These are phyloP conservation scores for Pseudodiploospora longispora DNA, from an alignment of 2,329 filamentous ascomycete species.

Conservation along the genomic window DNA sequence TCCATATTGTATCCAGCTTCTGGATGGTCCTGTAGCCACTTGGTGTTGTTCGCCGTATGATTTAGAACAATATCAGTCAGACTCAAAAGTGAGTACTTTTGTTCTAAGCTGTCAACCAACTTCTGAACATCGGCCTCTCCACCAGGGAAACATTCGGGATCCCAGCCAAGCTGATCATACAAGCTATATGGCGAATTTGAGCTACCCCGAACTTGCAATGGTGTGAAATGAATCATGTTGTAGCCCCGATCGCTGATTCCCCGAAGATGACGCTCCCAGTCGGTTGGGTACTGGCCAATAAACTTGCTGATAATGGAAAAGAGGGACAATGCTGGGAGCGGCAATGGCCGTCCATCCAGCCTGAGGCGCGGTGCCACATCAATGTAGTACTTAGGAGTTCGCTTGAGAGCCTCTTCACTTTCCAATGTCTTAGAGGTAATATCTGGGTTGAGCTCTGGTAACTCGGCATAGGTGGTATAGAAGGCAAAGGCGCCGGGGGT, in stretches of 20 bases:
- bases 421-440: conserved; percentile 15
- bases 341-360: conserved; percentile 65
- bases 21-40: conserved; percentile 89
- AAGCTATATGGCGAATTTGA: conserved; percentile 98
- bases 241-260: conserved; percentile 89
- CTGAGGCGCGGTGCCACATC: conserved; percentile 79
- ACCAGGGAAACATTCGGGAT: conserved; percentile 70
- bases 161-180: conserved; percentile 85
- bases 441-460: conserved; percentile 54
- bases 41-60: conserved; percentile 91
- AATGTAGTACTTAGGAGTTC: conserved; percentile 79
- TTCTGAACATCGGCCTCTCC: conserved; percentile 75
- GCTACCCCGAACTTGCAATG: conserved; percentile 75
- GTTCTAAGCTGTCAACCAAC: conserved; percentile 74
- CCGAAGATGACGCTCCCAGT: conserved; percentile 83
- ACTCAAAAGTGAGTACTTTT: conserved; percentile 74
- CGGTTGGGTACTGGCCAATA: conserved; percentile 83
- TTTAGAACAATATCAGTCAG: conserved; percentile 97
- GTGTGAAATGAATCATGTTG: conserved; percentile 99
- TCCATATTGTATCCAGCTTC: conserved; percentile 92
- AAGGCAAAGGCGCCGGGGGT: conserved; percentile 84
- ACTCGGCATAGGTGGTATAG: conserved; percentile 84
- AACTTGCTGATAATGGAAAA: conserved; percentile 97
- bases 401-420: conserved; percentile 43
- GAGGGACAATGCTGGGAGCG: conserved; percentile 78